These are phyloP conservation scores for Synchytrium microbalum DNA, from an alignment of 371 early-diverging fungal genomes.

Conservation along the genomic window DNA sequence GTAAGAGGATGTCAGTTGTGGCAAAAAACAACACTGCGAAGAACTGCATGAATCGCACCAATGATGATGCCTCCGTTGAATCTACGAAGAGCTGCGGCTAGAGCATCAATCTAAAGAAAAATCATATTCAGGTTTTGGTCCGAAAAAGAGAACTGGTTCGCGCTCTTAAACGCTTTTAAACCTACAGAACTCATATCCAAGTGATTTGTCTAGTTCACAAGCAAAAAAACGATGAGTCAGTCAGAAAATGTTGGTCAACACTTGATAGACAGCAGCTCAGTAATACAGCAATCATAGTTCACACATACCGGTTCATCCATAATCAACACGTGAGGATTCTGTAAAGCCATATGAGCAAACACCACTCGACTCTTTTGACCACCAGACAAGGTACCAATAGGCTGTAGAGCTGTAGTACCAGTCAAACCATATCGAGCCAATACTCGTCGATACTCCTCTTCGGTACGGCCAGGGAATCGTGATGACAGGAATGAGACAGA, in stretches of 20 bases:
- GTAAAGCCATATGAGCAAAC: slow-evolving; percentile 89
- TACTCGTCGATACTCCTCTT: slow-evolving; percentile 92
- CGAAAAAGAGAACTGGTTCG: slow-evolving; percentile 48
- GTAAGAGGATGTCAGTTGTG: no score
- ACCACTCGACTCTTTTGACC: slow-evolving; percentile 97
- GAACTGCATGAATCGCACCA: no score
- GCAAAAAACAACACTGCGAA: no score
- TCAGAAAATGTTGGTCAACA: neutral
- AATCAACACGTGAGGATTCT: slow-evolving; percentile 90
- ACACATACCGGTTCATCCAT: slow-evolving; percentile 72
- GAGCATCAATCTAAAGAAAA: slow-evolving; percentile 86
- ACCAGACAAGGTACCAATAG: slow-evolving; percentile 91
- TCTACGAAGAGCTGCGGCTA: slow-evolving; percentile 65
- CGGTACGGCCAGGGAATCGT: slow-evolving; percentile 81
- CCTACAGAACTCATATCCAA: slow-evolving; percentile 34
- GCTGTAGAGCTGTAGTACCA: slow-evolving; percentile 89
- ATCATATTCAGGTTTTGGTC: slow-evolving; percentile 62
- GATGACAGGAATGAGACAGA: slow-evolving; percentile 83
- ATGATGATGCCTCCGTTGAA: slow-evolving; percentile 87
- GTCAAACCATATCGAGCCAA: slow-evolving; percentile 93
- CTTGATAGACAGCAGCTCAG: neutral
- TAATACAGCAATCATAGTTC: neutral
- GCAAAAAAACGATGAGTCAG: neutral
- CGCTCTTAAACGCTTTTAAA: neutral
- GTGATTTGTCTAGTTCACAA: slow-evolving; percentile 21